Evolutionary conservation across 768 basidiomycete genomes (phyloP), one percentile per base, ranked within the genome.

Genomic region (Lyophyllum shimeji): DNA sequence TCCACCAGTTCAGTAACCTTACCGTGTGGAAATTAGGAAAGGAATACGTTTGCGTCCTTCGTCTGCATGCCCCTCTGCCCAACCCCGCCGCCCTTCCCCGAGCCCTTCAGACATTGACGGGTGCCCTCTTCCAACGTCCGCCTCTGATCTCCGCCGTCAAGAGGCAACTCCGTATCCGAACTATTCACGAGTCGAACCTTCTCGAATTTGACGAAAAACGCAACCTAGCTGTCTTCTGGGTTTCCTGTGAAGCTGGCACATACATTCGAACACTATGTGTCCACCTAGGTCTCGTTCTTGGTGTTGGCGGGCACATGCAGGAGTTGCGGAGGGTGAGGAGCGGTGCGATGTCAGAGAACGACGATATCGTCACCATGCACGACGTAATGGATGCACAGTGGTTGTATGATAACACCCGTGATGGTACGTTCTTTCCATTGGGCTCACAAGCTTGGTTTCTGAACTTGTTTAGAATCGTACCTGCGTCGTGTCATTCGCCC

Each of bases 231-330:
- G 95, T 99, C 18, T 99, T 98, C 78, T 96, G 94, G 93, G 97
- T 98, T 21, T 94, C 91, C 20, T 99, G 97, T 70, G 97, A 99
- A 71, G 97, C 97, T 34, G 97, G 97, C 57, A 93, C 90, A n/a
- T 92, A 92, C 61, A 92, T 92, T 63, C 89, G 97, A 69, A 99
- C 97, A 1, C 81, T 99, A 44, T 99, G 97, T 70, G 97, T 99
- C 13, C 97, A 99, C 74, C 76, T 99, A 52, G 97, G 97, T 56
- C 80, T 99, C 50, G 58, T 99, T 40, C 78, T 98, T 34, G 97
- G 97, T 58, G 96, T 98, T 25, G 97, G 97, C 21, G 97, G 95
- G n/a, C 97, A 99, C 73, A 99, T 99, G 97, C 96, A 99, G 75
- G 97, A 99, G 71, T 81, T 99, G 56, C 82, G 97, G 64, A 79